Evolutionary conservation across 2,329 filamentous ascomycete genomes (phyloP).

Genomic region (Alternaria sp.): DNA sequence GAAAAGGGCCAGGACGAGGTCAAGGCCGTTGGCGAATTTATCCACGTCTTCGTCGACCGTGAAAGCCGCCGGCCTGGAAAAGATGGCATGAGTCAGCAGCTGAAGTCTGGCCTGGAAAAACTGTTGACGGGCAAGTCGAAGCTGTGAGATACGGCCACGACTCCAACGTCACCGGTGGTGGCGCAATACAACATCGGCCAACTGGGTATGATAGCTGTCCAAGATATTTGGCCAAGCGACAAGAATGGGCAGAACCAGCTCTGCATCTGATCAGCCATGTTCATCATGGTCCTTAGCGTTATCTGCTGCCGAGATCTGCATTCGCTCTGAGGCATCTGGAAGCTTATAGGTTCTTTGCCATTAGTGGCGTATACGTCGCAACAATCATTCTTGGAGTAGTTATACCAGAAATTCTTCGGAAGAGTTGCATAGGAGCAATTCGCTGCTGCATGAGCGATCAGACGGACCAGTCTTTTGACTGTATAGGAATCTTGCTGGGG

Average conservation of each 20-base stretch:
- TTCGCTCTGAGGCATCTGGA: neutral
- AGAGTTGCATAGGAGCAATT: neutral
- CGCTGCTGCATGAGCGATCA: neutral
- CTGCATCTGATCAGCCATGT: neutral
- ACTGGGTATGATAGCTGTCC: neutral
- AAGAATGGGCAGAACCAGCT: neutral
- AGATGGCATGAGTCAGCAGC: slow-evolving; percentile 67
- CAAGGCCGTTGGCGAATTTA: slow-evolving; percentile 84
- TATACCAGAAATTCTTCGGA: neutral
- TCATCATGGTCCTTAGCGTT: neutral
- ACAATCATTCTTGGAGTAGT: neutral
- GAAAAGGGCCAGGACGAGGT: slow-evolving; percentile 75
- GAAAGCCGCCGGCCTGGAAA: slow-evolving; percentile 71
- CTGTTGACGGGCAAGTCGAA: slow-evolving; percentile 35
- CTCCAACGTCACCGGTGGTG: neutral
- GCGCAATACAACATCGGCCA: neutral
- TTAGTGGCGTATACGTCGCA: neutral
- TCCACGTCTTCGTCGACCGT: slow-evolving; percentile 88
- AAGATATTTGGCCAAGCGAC: too few species aligned
- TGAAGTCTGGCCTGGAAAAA: slow-evolving; percentile 58
- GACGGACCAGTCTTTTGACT: neutral
- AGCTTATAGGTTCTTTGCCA: neutral
- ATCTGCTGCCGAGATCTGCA: neutral
- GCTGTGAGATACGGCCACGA: slow-evolving; percentile 27
- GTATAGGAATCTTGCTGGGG: neutral